Percentiles rank a stretch among this genome's conserved stretches.
phyloP scores from a whole-genome alignment of 805 yeast species.

The Candida awuae region DNA sequence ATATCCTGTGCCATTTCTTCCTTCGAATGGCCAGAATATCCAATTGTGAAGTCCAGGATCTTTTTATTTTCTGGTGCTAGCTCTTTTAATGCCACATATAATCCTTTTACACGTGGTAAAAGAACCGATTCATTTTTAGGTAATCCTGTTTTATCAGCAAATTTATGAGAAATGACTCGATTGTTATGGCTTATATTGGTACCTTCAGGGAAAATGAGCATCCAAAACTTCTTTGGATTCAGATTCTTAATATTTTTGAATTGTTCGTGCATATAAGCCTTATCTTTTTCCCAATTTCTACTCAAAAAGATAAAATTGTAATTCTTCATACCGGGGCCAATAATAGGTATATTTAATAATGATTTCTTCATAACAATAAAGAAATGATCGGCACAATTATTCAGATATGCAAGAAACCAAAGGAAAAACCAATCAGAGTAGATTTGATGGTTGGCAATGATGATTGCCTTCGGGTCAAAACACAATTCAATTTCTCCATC shows the following conservation, averaged over 20 bases:
- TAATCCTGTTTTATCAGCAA: constrained; percentile 43
- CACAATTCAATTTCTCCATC: constrained; percentile 11
- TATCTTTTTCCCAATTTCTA: constrained; percentile 82
- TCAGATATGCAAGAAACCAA: constrained; percentile 79
- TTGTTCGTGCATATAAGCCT: constrained; percentile 45
- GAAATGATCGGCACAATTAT: constrained; percentile 54
- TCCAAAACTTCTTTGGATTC: constrained; percentile 38
- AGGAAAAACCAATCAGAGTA: constrained; percentile 89
- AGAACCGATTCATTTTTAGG: constrained; percentile 43
- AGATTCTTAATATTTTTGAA: constrained; percentile 40
- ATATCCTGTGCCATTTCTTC: constrained; percentile 69
- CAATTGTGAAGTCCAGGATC: constrained; percentile 79
- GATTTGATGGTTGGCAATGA: constrained; percentile 87
- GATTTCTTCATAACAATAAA: constrained; percentile 75
- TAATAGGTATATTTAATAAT: constrained; percentile 55
- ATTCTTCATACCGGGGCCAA: constrained; percentile 81
- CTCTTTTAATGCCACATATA: constrained; percentile 54
- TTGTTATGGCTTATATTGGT: constrained; percentile 74
- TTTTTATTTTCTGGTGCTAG: constrained; percentile 41
- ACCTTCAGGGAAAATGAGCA: constrained; percentile 89
- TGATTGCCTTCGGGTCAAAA: constrained; percentile 31
- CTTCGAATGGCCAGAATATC: constrained; percentile 61
- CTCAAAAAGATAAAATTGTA: constrained; percentile 72
- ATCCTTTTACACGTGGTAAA: constrained; percentile 79
- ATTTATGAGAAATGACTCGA: constrained; percentile 45